phyloP scores from a whole-genome alignment of 108 stramenopile genomes.

The Discostella stelligeroides region DNA sequence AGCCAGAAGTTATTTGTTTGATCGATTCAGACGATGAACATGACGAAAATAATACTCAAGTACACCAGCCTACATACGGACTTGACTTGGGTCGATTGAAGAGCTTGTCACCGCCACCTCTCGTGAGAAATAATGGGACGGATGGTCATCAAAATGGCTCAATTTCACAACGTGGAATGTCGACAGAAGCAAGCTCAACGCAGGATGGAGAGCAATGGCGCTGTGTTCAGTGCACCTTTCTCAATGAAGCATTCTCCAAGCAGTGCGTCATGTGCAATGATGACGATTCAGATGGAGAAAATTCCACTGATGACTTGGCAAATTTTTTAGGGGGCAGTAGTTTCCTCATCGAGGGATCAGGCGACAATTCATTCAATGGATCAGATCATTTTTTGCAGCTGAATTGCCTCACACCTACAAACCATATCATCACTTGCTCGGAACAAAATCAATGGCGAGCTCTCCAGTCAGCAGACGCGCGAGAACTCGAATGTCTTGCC shows the following conservation, averaged over 20 bases:
- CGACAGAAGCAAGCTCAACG: not conserved
- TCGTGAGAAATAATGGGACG: not conserved
- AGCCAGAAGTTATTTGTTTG: slow-evolving; percentile 39
- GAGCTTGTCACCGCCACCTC: not conserved
- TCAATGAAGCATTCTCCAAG: slow-evolving; percentile 21
- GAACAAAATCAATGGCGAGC: slow-evolving; percentile 6
- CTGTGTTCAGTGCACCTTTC: slow-evolving; percentile 45
- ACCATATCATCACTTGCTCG: not conserved
- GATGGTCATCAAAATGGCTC: too few species aligned
- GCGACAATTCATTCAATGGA: slow-evolving; percentile 9
- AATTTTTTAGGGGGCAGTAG: slow-evolving; percentile 33
- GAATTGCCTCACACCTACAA: not conserved
- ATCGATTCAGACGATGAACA: slow-evolving; percentile 43
- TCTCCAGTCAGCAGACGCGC: slow-evolving; percentile 23
- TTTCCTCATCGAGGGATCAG: not conserved
- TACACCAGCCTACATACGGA: not conserved
- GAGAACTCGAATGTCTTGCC: slow-evolving; percentile 21
- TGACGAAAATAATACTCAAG: slow-evolving; percentile 9
- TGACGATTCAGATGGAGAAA: slow-evolving; percentile 28
- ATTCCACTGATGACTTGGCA: slow-evolving; percentile 38
- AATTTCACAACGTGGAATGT: not conserved
- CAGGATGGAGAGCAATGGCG: slow-evolving; percentile 26
- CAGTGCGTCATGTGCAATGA: slow-evolving; percentile 49
- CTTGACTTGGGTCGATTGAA: slow-evolving; percentile 2
- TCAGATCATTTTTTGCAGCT: not conserved